These are phyloP conservation scores for Ophiostoma ips DNA, from an alignment of 2,329 filamentous ascomycete genomes.

Conservation along the genomic window DNA sequence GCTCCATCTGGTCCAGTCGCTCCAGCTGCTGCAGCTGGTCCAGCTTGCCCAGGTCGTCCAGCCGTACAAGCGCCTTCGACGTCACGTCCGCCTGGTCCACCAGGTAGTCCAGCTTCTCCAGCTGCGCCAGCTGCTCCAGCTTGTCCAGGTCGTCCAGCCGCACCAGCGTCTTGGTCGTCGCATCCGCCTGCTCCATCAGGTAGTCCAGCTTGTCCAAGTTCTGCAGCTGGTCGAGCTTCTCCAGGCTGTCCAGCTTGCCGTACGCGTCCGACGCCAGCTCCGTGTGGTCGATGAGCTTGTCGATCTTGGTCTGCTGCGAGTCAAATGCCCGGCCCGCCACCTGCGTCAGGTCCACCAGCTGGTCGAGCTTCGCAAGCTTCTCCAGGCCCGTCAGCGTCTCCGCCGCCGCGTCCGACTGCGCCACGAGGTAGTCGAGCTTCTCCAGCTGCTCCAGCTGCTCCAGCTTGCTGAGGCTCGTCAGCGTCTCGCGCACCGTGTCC, in stretches of 20 bases:
- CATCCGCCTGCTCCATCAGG: constrained; percentile 36
- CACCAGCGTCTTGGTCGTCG: constrained; percentile 23
- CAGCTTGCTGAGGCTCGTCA: constrained; percentile 25
- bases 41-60: constrained; percentile 15
- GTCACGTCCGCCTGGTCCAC: constrained; percentile 40
- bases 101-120: constrained; percentile 26
- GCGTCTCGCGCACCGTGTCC: constrained; percentile 53
- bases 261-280: not conserved
- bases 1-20: constrained; percentile 15
- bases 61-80: not conserved
- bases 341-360: not conserved
- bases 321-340: not conserved
- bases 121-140: no score
- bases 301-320: constrained; percentile 19
- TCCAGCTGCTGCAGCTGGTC: not conserved
- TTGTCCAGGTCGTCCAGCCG: constrained; percentile 15
- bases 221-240: constrained; percentile 44
- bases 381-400: constrained; percentile 15
- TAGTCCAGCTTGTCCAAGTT: constrained; percentile 26
- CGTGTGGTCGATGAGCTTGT: constrained; percentile 23
- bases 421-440: constrained; percentile 11
- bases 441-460: constrained; percentile 10
- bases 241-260: constrained; percentile 8
- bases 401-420: constrained; percentile 3
- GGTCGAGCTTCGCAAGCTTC: constrained; percentile 22